Evolutionary conservation across 108 stramenopile genomes (phyloP).

Genomic region (Chaetoceros muelleri): DNA sequence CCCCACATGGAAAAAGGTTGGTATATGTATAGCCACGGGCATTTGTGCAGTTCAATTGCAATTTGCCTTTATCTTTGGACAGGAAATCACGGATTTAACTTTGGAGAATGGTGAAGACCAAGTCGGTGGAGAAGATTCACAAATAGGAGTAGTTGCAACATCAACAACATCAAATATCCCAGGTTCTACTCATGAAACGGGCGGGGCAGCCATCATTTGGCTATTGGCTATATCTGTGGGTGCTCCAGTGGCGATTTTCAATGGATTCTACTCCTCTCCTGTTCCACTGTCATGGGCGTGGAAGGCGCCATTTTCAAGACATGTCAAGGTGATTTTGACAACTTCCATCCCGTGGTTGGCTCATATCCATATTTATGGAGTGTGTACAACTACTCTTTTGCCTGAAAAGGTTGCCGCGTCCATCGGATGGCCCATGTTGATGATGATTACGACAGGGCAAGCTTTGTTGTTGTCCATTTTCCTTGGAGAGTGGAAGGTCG

Average conservation of each 20-base stretch:
- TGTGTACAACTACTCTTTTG: slow-evolving; percentile 4
- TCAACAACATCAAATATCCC: not conserved
- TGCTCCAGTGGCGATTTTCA: slow-evolving; percentile 3
- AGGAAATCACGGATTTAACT: slow-evolving; percentile 8
- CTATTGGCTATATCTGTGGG: slow-evolving; percentile 11
- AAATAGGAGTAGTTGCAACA: too few relatives aligned
- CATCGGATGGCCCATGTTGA: slow-evolving; percentile 13
- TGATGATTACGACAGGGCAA: slow-evolving; percentile 9
- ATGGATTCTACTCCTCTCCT: slow-evolving; percentile 7
- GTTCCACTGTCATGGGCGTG: slow-evolving; percentile 4
- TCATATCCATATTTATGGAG: slow-evolving; percentile 15
- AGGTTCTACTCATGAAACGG: slow-evolving; percentile 11
- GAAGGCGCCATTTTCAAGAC: slow-evolving; percentile 6
- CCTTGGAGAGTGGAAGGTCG: slow-evolving; percentile 15
- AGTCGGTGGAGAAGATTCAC: not conserved
- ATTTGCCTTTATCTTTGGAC: slow-evolving; percentile 19
- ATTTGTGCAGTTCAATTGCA: slow-evolving; percentile 9
- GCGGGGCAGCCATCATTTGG: slow-evolving; percentile 12
- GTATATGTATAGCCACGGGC: slow-evolving; percentile 10
- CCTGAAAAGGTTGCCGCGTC: slow-evolving; percentile 5
- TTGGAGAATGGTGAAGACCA: not conserved
- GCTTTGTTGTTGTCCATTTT: slow-evolving; percentile 6
- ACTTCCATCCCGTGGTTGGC: slow-evolving; percentile 9
- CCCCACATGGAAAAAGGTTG: not conserved
- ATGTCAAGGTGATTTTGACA: slow-evolving; percentile 2